These are phyloP conservation scores for Cercis canadensis DNA, from an alignment of 306 rosid genomes.

Conservation along the genomic window DNA sequence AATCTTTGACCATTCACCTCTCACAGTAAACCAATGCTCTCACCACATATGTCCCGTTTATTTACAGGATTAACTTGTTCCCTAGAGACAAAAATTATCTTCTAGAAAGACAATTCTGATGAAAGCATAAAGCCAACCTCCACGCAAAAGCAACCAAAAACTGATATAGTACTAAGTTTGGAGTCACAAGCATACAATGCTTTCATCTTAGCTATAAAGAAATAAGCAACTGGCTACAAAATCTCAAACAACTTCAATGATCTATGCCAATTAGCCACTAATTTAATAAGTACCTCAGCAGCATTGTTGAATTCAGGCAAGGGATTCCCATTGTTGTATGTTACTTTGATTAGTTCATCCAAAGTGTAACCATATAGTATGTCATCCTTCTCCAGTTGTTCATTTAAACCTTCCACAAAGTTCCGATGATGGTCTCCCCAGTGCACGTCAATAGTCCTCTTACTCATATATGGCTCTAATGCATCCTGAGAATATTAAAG, in stretches of 20 bases:
- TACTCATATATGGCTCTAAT: slow-evolving; percentile 90
- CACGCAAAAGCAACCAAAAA: not conserved
- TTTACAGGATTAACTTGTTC: no score
- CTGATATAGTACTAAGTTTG: not conserved
- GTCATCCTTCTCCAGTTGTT: slow-evolving; percentile 81
- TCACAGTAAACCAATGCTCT: no score
- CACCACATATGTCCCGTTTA: no score
- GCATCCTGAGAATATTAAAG: slow-evolving; percentile 70
- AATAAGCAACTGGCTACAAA: slow-evolving; percentile 18
- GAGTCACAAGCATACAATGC: not conserved
- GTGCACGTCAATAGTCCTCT: slow-evolving; percentile 73
- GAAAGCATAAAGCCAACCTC: not conserved
- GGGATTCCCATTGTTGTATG: slow-evolving; percentile 93
- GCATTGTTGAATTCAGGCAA: slow-evolving; percentile 89
- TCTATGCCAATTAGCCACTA: slow-evolving; percentile 29
- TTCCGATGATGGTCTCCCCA: slow-evolving; percentile 87
- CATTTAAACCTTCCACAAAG: slow-evolving; percentile 75
- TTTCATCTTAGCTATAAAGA: slow-evolving; percentile 6
- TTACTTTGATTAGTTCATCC: slow-evolving; percentile 89
- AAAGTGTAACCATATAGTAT: slow-evolving; percentile 78
- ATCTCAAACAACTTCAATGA: slow-evolving; percentile 13
- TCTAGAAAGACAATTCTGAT: not conserved
- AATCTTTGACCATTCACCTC: no score
- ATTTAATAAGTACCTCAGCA: slow-evolving; percentile 73
- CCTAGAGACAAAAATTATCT: no score